phyloP scores from a whole-genome alignment of 139 green algal species.

The Diplosphaera chodatii region DNA sequence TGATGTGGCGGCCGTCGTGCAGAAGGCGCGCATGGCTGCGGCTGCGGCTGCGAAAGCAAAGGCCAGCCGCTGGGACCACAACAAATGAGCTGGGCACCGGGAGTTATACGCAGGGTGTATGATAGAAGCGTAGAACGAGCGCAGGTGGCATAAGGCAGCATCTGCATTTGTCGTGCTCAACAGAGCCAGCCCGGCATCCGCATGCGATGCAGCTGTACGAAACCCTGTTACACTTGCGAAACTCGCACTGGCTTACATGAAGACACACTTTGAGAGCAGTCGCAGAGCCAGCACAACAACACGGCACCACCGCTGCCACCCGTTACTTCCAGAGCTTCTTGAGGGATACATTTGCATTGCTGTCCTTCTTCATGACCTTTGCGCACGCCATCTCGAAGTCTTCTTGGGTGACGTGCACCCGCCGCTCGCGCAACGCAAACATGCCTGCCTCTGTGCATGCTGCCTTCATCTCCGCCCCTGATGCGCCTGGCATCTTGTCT shows the following conservation, averaged over 20 bases:
- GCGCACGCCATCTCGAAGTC: conserved; percentile 99
- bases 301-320: too few relatives aligned
- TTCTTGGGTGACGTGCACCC: conserved; percentile 97
- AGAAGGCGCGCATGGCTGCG: background rate
- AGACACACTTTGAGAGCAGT: too few relatives aligned
- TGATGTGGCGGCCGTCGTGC: background rate
- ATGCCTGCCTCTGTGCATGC: conserved; percentile 97
- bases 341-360: conserved; percentile 88
- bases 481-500: conserved; percentile 84
- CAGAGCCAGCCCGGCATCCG: too few relatives aligned
- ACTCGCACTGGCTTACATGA: too few relatives aligned
- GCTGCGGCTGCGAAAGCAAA: background rate
- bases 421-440: conserved; percentile 95
- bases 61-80: background rate
- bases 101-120: too few relatives aligned
- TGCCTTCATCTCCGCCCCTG: conserved; percentile 94
- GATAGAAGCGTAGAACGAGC: too few relatives aligned
- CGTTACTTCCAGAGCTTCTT: conserved; percentile 96
- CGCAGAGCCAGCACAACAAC: too few relatives aligned
- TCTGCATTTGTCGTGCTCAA: too few relatives aligned
- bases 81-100: background rate
- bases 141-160: too few relatives aligned
- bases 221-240: too few relatives aligned
- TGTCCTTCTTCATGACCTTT: conserved; percentile 97
- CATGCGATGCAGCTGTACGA: too few relatives aligned